Percentiles rank a stretch among this genome's conserved stretches.
Evolutionary conservation across 2,329 filamentous ascomycete species (phyloP).

Genomic region (Tolypocladium pustulatum): DNA sequence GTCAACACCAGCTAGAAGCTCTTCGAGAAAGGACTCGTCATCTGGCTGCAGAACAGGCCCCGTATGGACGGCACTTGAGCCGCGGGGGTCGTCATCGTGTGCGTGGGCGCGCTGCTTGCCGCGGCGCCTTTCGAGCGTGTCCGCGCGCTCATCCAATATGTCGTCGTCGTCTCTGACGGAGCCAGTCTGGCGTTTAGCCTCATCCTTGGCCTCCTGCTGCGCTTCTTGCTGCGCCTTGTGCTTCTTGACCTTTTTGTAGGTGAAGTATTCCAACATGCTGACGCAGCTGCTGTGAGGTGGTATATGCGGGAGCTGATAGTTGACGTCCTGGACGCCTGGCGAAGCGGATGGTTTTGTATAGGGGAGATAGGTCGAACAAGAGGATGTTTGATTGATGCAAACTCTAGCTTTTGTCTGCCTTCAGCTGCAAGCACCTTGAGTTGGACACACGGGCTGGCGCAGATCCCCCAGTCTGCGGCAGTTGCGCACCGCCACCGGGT

Average conservation of each 20-base stretch:
- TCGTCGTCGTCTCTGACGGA: slow-evolving; percentile 3
- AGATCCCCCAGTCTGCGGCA: background rate
- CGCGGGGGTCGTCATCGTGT: slow-evolving; percentile 6
- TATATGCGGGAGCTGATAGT: too few species aligned
- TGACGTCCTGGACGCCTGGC: background rate
- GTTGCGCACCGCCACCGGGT: slow-evolving; percentile 20
- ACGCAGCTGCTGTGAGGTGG: background rate
- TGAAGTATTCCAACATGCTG: slow-evolving; percentile 53
- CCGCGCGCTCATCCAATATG: background rate
- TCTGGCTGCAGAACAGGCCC: slow-evolving; percentile 41
- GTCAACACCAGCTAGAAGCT: slow-evolving; percentile 33
- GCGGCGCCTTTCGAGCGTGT: slow-evolving; percentile 1
- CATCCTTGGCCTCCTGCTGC: slow-evolving; percentile 12
- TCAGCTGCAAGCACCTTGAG: background rate
- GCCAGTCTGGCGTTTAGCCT: slow-evolving; percentile 8
- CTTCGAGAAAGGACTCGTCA: slow-evolving; percentile 48
- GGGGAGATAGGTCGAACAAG: background rate
- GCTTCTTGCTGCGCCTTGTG: slow-evolving; percentile 38
- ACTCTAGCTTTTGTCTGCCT: background rate
- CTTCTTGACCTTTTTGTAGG: slow-evolving; percentile 53
- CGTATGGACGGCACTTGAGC: background rate
- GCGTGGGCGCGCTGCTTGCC: slow-evolving; percentile 3
- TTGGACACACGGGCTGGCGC: background rate
- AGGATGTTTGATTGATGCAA: background rate
- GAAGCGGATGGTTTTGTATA: background rate